These are phyloP conservation scores for Trichoderma virens DNA, from an alignment of 495 filamentous ascomycete species.

Conservation along the genomic window DNA sequence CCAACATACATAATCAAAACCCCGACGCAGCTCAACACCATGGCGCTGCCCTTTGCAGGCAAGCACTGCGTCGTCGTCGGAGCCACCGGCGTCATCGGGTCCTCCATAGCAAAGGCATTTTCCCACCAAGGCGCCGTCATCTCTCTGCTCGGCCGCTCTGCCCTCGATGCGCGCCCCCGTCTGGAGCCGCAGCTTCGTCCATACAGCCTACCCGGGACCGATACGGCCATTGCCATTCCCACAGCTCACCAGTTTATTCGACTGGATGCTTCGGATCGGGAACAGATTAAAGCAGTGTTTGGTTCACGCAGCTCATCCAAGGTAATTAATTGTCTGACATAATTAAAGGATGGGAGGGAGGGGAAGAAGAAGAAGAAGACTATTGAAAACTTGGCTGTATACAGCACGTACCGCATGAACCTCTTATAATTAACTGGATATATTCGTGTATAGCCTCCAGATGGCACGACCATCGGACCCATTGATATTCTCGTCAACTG, in stretches of 20 bases:
- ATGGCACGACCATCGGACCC: neutral
- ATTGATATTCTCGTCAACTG: constrained; percentile 67
- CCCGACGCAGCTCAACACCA: neutral
- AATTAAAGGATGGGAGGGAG: no score
- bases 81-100: constrained; percentile 29
- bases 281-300: constrained; percentile 1
- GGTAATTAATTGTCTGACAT: neutral
- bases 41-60: constrained; percentile 21
- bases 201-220: constrained; percentile 30
- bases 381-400: no score
- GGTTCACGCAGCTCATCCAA: neutral
- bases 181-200: constrained; percentile 12
- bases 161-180: constrained; percentile 21
- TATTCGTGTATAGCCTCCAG: neutral
- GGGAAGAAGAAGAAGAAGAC: neutral
- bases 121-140: constrained; percentile 51
- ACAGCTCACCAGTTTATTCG: constrained; percentile 6
- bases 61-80: constrained; percentile 33
- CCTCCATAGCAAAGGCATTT: constrained; percentile 57
- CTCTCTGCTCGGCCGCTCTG: constrained; percentile 46
- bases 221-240: constrained; percentile 29
- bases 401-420: neutral
- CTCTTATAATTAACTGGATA: neutral
- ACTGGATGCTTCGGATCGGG: neutral
- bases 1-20: neutral